Base-by-base conservation (phyloP, 2,329 filamentous ascomycete species). In the Ascomycota sp. region DNA sequence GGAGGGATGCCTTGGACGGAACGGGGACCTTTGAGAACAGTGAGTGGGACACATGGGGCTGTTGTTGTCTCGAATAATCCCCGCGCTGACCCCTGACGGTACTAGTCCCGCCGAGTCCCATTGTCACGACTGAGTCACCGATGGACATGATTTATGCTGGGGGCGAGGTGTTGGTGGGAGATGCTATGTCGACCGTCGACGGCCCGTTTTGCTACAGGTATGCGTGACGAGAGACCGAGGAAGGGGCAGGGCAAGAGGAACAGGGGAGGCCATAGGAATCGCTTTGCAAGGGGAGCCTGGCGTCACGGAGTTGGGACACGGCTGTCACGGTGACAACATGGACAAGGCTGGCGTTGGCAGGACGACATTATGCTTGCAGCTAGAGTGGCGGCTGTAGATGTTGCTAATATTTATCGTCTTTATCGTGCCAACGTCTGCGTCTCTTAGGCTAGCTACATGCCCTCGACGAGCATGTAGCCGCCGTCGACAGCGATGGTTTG, bases 401-500 rank as follows among this genome's bases (percentile, higher is more conserved):
- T n/a, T n/a, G n/a, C n/a, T n/a, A n/a, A n/a, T n/a, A n/a, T n/a
- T n/a, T n/a, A n/a, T n/a, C n/a, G n/a, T n/a, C n/a, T n/a, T n/a
- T n/a, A n/a, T n/a, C n/a, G n/a, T n/a, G n/a, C n/a, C n/a, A n/a
- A n/a, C n/a, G n/a, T n/a, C n/a, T n/a, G n/a, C n/a, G n/a, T n/a
- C n/a, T n/a, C 10, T 11, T n/a, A n/a, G 10, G 10, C 29, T n/a
- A n/a, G n/a, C 27, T 32, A 41, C 36, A 33, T 37, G 16, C 57
- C 59, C 6, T 51, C 51, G 0, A 47, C 48, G 2, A 62, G 41
- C 0, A 56, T 58, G 34, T 59, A 59, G 0, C 57, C 59, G 4
- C 59, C 59, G 31, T 62, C 58, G 0, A 62, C 56, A 0, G 54
- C 55, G 7, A 62, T 25, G 1, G 49, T 56, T 47, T 60, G 52